phyloP scores from a whole-genome alignment of 371 early-diverging fungal genomes.

The Lichtheimia hyalospora region DNA sequence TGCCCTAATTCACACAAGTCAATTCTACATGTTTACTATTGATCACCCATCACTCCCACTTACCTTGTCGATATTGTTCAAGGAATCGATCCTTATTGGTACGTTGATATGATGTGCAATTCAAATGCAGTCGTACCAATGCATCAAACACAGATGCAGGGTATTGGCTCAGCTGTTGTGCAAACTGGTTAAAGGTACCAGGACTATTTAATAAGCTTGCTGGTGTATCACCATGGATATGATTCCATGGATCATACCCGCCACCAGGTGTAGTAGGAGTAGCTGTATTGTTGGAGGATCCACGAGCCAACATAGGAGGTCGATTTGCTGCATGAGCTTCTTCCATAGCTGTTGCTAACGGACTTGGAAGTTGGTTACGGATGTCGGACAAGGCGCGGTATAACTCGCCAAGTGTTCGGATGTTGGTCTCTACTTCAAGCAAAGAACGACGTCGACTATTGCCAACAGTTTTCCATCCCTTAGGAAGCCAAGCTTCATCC shows the following conservation, averaged over 20 bases:
- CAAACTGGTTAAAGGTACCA: slow-evolving; percentile 9
- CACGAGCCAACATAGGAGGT: neutral
- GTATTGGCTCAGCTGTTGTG: slow-evolving; percentile 17
- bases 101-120: slow-evolving; percentile 19
- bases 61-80: slow-evolving; percentile 16
- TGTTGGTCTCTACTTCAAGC: slow-evolving; percentile 32
- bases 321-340: slow-evolving; percentile 1
- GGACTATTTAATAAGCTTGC: slow-evolving; percentile 2
- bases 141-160: slow-evolving; percentile 25
- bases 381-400: slow-evolving; percentile 24
- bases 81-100: slow-evolving; percentile 12
- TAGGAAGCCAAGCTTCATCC: slow-evolving; percentile 16
- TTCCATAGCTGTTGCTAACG: slow-evolving; percentile 19
- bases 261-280: neutral
- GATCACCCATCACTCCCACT: neutral
- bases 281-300: neutral
- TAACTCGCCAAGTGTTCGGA: slow-evolving; percentile 33
- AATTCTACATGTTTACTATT: neutral
- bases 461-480: slow-evolving; percentile 23
- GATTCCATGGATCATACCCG: neutral
- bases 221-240: neutral
- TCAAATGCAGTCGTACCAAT: slow-evolving; percentile 15
- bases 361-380: slow-evolving; percentile 24
- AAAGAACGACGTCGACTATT: slow-evolving; percentile 21
- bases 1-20: neutral